Evolutionary conservation across 176 grass and related monocot genomes (phyloP), one percentile per base, ranked within the genome.

Genomic region (Oryza longistaminata): DNA sequence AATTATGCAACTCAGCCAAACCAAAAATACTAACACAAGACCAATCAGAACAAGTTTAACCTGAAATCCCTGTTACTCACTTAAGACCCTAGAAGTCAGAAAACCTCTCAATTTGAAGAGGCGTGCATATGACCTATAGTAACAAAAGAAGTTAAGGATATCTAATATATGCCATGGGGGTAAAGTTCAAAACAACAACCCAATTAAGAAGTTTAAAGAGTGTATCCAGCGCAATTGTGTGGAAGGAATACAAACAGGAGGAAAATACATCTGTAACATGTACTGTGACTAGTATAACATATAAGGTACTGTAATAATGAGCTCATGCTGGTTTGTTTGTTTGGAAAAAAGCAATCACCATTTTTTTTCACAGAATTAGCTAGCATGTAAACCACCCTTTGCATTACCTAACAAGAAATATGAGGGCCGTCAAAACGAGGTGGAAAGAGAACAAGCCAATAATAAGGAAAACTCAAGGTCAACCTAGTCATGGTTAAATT

Each of bases 401-500:
- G 15, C 33, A 55, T 55, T 42, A 21, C 33, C 16, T 6, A 4
- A 17, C 49, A 17, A 15, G 40, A 66, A 55, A 44, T 35, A 44
- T 44, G 13, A 79, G 25, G 62, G 11, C 3, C 5, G n/a, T 84
- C 39, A 70, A 48, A 48, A 13, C 39, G 39, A 40, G 39, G 39
- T 40, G 7, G 7, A 40, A 62, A 2, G 19, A 25, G 33, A 68
- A 53, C 22, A 37, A 45, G 22, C 34, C 34, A 79, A 48, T 10
- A 14, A n/a, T 46, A 60, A 24, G 70, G 22, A 74, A 49, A 80
- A 87, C 26, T 71, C 16, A 64, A n/a, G 21, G 7, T 35, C 44
- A 68, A 27, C 35, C 11, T n/a, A 72, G 39, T 83, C 78, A 14
- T 67, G 68, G 65, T 25, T 25, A 48, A 62, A 13, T 82, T 82